These are phyloP conservation scores for Candida nitratophila DNA, from an alignment of 805 yeast species.

Conservation along the genomic window DNA sequence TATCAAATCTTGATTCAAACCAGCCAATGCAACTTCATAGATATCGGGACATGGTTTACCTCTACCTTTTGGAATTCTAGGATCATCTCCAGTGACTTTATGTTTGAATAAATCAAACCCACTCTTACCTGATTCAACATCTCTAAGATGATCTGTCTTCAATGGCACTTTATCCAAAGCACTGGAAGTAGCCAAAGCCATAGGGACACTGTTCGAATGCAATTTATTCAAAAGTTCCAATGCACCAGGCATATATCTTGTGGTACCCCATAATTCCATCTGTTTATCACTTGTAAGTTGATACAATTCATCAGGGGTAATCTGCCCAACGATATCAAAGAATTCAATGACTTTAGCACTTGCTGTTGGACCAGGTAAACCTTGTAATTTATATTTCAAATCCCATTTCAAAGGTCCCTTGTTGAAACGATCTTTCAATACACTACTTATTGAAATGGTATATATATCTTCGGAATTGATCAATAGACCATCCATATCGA, in stretches of 20 bases:
- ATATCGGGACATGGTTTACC: conserved; percentile 96
- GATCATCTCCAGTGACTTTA: conserved; percentile 84
- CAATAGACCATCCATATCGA: conserved; percentile 92
- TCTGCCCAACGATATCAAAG: conserved; percentile 50
- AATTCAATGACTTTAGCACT: conserved; percentile 57
- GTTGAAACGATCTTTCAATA: conserved; percentile 53
- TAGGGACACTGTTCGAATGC: conserved; percentile 50
- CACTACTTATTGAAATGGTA: conserved; percentile 66
- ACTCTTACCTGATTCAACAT: conserved; percentile 25
- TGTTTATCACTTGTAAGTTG: conserved; percentile 48
- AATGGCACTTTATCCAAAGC: conserved; percentile 48
- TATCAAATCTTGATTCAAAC: conserved; percentile 50
- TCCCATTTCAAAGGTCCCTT: conserved; percentile 89
- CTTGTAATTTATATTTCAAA: conserved; percentile 79
- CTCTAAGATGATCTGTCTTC: conserved; percentile 64
- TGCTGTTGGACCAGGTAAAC: conserved; percentile 81
- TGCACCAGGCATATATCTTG: conserved; percentile 81
- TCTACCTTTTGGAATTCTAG: conserved; percentile 70
- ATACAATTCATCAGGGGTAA: conserved; percentile 58
- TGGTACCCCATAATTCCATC: conserved; percentile 49
- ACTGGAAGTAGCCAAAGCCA: conserved; percentile 90
- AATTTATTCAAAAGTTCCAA: conserved; percentile 54
- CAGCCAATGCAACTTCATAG: conserved; percentile 74
- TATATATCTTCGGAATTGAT: conserved; percentile 90
- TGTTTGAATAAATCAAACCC: conserved; percentile 58